A percentile compares a stretch with the other conserved stretches of the same genome.
Evolutionary conservation across 306 rosid species (phyloP).

Genomic region (Dalbergia cochinchinensis): DNA sequence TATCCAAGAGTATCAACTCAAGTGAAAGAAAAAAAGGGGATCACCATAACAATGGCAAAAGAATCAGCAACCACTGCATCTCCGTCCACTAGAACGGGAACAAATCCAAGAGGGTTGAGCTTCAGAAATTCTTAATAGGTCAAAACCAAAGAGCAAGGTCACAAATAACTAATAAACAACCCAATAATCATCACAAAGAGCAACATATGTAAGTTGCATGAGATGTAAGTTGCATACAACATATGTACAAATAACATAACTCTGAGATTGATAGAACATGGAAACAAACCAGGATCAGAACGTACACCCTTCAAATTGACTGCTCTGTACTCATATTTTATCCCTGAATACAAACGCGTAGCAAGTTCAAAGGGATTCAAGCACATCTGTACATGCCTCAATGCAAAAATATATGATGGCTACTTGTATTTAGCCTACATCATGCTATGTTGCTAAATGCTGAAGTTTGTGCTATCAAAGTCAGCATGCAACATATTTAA

Average conservation of each 20-base stretch:
- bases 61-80: slow-evolving; percentile 60
- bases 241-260: no score
- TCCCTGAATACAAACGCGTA: slow-evolving; percentile 41
- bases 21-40: not conserved
- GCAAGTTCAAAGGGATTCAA: not conserved
- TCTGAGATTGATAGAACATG: not conserved
- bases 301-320: slow-evolving; percentile 58
- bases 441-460: no score
- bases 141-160: slow-evolving; percentile 15
- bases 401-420: no score
- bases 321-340: slow-evolving; percentile 62
- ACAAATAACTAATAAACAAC: no score
- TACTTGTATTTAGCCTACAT: no score
- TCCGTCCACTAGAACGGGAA: slow-evolving; percentile 70
- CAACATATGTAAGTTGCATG: no score
- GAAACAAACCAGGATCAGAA: slow-evolving; percentile 53
- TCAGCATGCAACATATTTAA: not conserved
- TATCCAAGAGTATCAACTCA: no score
- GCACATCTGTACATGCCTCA: no score
- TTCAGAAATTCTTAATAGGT: slow-evolving; percentile 55
- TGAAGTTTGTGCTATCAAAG: not conserved
- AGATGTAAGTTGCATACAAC: no score
- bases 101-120: slow-evolving; percentile 64
- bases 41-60: slow-evolving; percentile 68
- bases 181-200: no score